phyloP scores from a whole-genome alignment of 2,329 filamentous ascomycete genomes.

The Plenodomus tracheiphilus region DNA sequence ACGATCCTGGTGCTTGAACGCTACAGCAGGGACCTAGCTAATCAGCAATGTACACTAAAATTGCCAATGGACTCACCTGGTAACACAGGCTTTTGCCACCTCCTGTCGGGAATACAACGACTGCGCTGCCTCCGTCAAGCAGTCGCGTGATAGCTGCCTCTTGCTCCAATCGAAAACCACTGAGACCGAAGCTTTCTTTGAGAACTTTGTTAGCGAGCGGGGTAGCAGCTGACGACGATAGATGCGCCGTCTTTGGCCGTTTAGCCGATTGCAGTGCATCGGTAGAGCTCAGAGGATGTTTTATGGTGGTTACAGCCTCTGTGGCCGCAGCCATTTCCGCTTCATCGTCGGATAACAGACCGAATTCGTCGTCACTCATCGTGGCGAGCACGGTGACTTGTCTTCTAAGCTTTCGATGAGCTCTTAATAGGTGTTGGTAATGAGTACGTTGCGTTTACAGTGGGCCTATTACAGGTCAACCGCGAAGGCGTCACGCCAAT shows the following conservation, averaged over 20 bases:
- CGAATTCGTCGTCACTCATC: constrained; percentile 18
- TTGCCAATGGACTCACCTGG: constrained; percentile 61
- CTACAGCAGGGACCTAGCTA: constrained; percentile 45
- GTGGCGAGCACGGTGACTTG: no score
- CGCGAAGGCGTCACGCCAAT: no score
- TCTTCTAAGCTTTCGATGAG: no score
- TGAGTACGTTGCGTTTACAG: no score
- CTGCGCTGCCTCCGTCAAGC: constrained; percentile 49
- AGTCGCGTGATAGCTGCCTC: constrained; percentile 50
- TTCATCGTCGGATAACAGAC: constrained; percentile 12
- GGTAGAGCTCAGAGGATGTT: constrained; percentile 6
- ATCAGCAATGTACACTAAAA: constrained; percentile 4
- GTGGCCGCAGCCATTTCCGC: constrained; percentile 5
- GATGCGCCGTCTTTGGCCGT: neutral
- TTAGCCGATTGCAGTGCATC: neutral
- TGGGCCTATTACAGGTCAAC: no score
- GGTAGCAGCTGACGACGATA: constrained; percentile 12
- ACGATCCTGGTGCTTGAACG: constrained; percentile 47
- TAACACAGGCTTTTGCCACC: constrained; percentile 96
- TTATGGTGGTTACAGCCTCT: constrained; percentile 1
- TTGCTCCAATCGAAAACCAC: constrained; percentile 52
- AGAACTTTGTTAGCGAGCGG: constrained; percentile 43
- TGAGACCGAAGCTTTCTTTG: constrained; percentile 46
- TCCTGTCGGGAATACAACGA: constrained; percentile 76
- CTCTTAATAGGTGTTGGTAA: no score